A percentile compares a stretch with the other conserved stretches of the same genome.
These are phyloP conservation scores for Pyracantha coccinea DNA, from an alignment of 331 rosid genomes.

Conservation along the genomic window DNA sequence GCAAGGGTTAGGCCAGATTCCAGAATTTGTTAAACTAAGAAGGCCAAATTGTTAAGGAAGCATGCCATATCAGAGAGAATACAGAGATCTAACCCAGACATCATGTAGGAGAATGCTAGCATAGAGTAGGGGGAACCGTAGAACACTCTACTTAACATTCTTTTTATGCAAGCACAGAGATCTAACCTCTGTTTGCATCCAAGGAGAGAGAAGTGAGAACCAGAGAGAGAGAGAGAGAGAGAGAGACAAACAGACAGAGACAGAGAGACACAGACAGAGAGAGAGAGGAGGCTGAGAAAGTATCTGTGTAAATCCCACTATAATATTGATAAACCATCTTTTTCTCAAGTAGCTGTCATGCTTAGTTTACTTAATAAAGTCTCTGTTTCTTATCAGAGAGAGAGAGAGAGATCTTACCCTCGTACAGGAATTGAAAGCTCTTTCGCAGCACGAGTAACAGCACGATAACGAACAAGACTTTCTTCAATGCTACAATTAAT, in stretches of 20 bases:
- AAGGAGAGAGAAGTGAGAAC: background rate
- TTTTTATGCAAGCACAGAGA: background rate
- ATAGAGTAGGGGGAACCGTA: background rate
- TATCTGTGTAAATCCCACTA: background rate
- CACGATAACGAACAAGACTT: slow-evolving; percentile 67
- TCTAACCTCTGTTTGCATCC: background rate
- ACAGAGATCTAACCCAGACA: background rate
- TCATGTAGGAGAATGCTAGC: background rate
- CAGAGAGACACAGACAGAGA: too few species aligned
- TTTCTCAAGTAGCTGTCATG: background rate
- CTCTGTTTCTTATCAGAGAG: background rate
- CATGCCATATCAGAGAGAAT: background rate
- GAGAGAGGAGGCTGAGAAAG: too few species aligned
- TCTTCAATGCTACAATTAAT: slow-evolving; percentile 90
- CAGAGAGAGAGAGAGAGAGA: background rate
- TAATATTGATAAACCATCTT: background rate
- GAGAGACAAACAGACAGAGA: too few species aligned
- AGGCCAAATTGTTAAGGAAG: background rate
- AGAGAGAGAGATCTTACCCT: slow-evolving; percentile 45
- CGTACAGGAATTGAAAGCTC: slow-evolving; percentile 77
- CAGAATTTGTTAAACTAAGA: too few species aligned
- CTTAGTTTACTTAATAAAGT: background rate
- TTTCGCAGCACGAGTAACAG: slow-evolving; percentile 68
- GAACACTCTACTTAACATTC: background rate
- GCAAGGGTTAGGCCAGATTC: background rate